Evolutionary conservation across 164 flowering plant species (phyloP).

Genomic region (Liquidambar formosana): DNA sequence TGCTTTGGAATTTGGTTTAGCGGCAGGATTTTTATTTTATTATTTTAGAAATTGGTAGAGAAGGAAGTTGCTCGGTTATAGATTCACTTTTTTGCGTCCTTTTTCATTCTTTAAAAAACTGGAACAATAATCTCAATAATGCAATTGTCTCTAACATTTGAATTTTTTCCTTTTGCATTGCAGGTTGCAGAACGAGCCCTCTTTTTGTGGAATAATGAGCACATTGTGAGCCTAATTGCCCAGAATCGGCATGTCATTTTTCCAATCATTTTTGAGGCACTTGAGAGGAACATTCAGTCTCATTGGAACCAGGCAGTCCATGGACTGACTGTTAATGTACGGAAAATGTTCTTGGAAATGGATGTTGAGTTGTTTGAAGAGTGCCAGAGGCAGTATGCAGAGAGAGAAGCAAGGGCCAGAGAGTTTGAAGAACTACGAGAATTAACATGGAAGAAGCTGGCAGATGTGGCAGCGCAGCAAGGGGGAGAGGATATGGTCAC

Average conservation of each 20-base stretch:
- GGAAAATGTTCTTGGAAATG: conserved; percentile 80
- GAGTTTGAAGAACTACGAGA: conserved; percentile 58
- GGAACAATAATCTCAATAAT: no score
- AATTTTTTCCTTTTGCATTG: conserved; percentile 15
- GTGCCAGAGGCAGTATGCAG: conserved; percentile 53
- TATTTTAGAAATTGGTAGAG: no score
- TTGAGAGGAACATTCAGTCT: conserved; percentile 61
- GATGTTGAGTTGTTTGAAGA: conserved; percentile 67
- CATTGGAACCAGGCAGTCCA: conserved; percentile 88
- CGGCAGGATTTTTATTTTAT: no score
- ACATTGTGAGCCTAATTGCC: conserved; percentile 74
- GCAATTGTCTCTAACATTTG: background rate
- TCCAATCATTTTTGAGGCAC: conserved; percentile 66
- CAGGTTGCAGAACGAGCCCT: conserved; percentile 90
- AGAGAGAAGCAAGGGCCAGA: conserved; percentile 49
- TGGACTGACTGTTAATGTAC: conserved; percentile 64
- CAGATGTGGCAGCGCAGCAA: conserved; percentile 50
- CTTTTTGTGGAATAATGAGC: conserved; percentile 85
- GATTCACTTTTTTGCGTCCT: no score
- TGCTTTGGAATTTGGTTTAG: no score
- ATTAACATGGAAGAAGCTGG: conserved; percentile 67
- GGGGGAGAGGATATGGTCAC: conserved; percentile 49
- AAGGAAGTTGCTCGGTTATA: no score
- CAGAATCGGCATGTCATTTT: conserved; percentile 60
- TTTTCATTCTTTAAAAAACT: no score